phyloP scores from a whole-genome alignment of 257 asterid species.

The Thymus quinquecostatus region DNA sequence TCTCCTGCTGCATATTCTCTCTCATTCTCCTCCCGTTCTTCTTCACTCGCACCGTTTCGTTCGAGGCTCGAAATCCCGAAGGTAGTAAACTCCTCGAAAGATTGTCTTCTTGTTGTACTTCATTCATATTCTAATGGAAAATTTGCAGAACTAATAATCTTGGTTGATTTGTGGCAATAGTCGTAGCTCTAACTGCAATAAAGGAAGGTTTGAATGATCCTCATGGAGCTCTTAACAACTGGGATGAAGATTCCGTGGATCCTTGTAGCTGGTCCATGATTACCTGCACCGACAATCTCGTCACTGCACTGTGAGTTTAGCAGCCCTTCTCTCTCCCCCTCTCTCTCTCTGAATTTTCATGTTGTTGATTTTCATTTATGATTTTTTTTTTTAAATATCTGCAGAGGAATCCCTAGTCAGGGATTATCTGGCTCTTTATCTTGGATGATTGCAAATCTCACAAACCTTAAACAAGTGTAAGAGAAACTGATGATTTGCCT shows the following conservation, averaged over 20 bases:
- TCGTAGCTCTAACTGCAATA: slow-evolving; percentile 73
- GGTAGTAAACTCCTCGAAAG: slow-evolving; percentile 40
- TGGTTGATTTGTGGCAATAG: slow-evolving; percentile 34
- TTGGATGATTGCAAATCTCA: slow-evolving; percentile 78
- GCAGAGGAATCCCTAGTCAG: slow-evolving; percentile 96
- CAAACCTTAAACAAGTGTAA: slow-evolving; percentile 92
- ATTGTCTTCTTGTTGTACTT: background rate
- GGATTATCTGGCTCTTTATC: slow-evolving; percentile 82
- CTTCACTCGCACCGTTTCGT: slow-evolving; percentile 42
- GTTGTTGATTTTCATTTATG: background rate
- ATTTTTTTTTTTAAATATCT: background rate
- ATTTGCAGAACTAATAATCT: too few relatives aligned
- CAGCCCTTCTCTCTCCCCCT: too few relatives aligned
- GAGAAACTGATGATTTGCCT: slow-evolving; percentile 2
- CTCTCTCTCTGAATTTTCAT: background rate
- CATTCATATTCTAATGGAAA: background rate
- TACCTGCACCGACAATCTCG: slow-evolving; percentile 89
- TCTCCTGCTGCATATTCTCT: slow-evolving; percentile 18
- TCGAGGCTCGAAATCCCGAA: slow-evolving; percentile 83
- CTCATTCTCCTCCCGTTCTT: slow-evolving; percentile 41
- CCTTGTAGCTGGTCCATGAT: slow-evolving; percentile 99
- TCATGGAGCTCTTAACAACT: slow-evolving; percentile 78
- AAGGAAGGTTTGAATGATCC: slow-evolving; percentile 69
- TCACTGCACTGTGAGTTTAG: slow-evolving; percentile 65
- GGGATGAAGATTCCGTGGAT: slow-evolving; percentile 96